Percentiles rank a stretch among this genome's conserved stretches.
Conservation (phyloP, 2,329 filamentous ascomycete genomes). For the Botrytis porri region DNA sequence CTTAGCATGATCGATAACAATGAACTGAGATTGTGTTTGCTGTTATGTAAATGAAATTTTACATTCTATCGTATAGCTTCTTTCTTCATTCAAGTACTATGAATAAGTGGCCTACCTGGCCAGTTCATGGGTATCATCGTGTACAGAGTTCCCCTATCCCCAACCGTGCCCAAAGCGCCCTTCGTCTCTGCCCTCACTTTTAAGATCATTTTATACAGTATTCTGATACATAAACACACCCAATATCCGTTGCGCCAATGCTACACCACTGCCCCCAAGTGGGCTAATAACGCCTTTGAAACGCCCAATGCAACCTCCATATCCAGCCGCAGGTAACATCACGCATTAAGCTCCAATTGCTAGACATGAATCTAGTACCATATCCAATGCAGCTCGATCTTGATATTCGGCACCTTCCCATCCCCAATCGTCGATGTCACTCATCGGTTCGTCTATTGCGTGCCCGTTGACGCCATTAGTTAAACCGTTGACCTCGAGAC, state of each 20-base stretch:
- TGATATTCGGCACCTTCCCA: conserved; percentile 59
- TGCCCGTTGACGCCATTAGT: conserved; percentile 38
- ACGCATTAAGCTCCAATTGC: conserved; percentile 32
- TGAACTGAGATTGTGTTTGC: background rate
- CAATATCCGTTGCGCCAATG: conserved; percentile 25
- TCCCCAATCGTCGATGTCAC: conserved; percentile 59
- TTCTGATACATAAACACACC: conserved; percentile 23
- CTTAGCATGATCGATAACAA: no score
- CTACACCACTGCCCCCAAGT: conserved; percentile 17
- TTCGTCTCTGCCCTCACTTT: conserved; percentile 20
- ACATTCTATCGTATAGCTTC: background rate
- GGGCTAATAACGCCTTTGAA: conserved; percentile 21
- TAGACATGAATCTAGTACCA: conserved; percentile 45
- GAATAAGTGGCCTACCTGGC: conserved; percentile 2
- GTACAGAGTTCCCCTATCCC: conserved; percentile 23
- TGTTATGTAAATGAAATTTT: background rate
- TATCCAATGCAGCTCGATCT: conserved; percentile 54
- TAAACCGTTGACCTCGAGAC: conserved; percentile 40
- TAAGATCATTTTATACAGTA: conserved; percentile 28
- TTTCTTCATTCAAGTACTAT: background rate
- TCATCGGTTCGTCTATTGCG: conserved; percentile 45
- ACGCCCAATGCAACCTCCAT: conserved; percentile 21
- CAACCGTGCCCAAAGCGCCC: conserved; percentile 25
- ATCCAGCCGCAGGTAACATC: conserved; percentile 24
- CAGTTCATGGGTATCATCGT: conserved; percentile 33